Percentiles rank a stretch among this genome's conserved stretches.
These are phyloP conservation scores for Parascedosporium putredinis DNA, from an alignment of 2,329 filamentous ascomycete species.

Conservation along the genomic window DNA sequence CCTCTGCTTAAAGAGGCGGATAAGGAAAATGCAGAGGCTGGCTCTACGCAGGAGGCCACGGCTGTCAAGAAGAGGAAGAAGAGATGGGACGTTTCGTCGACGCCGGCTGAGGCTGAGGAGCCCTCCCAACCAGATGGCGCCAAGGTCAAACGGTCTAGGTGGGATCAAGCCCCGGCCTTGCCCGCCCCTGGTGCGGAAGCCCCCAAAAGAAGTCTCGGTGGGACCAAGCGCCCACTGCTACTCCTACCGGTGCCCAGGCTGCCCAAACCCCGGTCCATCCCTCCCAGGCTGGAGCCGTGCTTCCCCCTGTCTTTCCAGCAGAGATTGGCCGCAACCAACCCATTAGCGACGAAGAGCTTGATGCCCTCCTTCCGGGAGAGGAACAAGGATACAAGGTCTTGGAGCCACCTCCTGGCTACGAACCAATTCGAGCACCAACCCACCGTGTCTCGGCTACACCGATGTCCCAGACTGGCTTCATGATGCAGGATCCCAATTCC, in stretches of 20 bases:
- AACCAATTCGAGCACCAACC: slow-evolving; percentile 66
- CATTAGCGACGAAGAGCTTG: slow-evolving; percentile 87
- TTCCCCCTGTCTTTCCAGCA: slow-evolving; percentile 60
- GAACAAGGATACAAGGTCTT: slow-evolving; percentile 88
- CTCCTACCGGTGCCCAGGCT: slow-evolving; percentile 63
- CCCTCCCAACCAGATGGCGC: slow-evolving; percentile 39
- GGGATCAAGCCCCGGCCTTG: slow-evolving; percentile 69
- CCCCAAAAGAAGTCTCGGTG: slow-evolving; percentile 74
- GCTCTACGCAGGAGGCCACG: slow-evolving; percentile 52
- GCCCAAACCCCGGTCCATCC: slow-evolving; percentile 69
- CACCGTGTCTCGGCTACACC: slow-evolving; percentile 57
- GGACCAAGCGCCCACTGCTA: slow-evolving; percentile 81
- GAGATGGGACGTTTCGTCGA: slow-evolving; percentile 77
- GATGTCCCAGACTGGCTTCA: slow-evolving; percentile 73
- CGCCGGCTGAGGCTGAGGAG: slow-evolving; percentile 39
- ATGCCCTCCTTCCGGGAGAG: slow-evolving; percentile 79
- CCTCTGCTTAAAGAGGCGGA: slow-evolving; percentile 65
- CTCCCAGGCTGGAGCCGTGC: slow-evolving; percentile 43
- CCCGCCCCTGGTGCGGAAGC: slow-evolving; percentile 43
- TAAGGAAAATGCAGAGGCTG: slow-evolving; percentile 64
- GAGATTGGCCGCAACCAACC: slow-evolving; percentile 76
- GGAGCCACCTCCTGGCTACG: slow-evolving; percentile 84
- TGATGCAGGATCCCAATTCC: slow-evolving; percentile 93
- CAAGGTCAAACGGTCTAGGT: slow-evolving; percentile 69
- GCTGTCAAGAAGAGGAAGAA: slow-evolving; percentile 77